phyloP scores from a whole-genome alignment of 2,329 filamentous ascomycete species.

The Tolypocladium nubicola region DNA sequence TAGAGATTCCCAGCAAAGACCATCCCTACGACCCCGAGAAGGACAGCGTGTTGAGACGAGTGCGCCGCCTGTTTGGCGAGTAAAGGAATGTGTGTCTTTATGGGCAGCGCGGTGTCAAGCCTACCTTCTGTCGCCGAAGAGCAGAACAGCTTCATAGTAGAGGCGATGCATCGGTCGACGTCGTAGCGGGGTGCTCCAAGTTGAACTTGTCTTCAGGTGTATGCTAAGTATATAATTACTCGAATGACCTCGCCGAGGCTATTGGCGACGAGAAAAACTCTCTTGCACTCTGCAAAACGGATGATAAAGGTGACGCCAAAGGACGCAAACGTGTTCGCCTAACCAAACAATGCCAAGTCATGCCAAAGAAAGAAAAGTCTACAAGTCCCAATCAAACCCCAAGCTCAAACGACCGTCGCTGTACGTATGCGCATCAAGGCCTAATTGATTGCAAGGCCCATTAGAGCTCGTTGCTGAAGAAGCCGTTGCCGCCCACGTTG shows the following conservation, averaged over 20 bases:
- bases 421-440: not conserved
- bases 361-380: not conserved
- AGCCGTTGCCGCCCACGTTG: slow-evolving; percentile 19
- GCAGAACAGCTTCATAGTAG: not conserved
- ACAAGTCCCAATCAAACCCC: not conserved
- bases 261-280: not conserved
- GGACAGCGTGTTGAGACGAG: slow-evolving; percentile 89
- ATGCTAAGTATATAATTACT: not conserved
- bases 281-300: not conserved
- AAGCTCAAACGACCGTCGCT: not conserved
- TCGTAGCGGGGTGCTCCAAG: not conserved
- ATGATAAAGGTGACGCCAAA: not conserved
- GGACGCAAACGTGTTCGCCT: not conserved
- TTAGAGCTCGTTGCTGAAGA: slow-evolving; percentile 32
- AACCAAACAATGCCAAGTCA: not conserved
- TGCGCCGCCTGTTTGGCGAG: slow-evolving; percentile 58
- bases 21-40: slow-evolving; percentile 99
- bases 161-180: not conserved
- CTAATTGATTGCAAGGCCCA: not conserved
- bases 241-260: not conserved
- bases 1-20: slow-evolving; percentile 98
- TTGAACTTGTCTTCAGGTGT: not conserved
- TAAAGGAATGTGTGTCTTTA: slow-evolving; percentile 24
- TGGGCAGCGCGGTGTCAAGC: not conserved
- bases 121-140: not conserved